phyloP scores from a whole-genome alignment of 2,329 filamentous ascomycete genomes.

The Ascocoryne sarcoides region DNA sequence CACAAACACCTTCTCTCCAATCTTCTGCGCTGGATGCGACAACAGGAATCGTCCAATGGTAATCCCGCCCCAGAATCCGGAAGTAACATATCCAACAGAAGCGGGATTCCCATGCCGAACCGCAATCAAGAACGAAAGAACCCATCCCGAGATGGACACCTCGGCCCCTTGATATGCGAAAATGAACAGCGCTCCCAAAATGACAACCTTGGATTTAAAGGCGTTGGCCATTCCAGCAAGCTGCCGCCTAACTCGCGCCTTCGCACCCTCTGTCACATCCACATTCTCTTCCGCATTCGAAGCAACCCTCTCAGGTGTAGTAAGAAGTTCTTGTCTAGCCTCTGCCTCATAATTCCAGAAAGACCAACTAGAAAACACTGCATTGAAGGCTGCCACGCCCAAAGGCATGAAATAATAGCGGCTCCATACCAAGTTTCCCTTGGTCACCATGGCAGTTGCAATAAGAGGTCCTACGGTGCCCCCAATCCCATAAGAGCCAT shows the following conservation, averaged over 20 bases:
- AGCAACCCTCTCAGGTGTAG: slow-evolving; percentile 34
- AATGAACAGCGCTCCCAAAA: slow-evolving; percentile 72
- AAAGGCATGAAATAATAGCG: slow-evolving; percentile 65
- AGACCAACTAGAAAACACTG: slow-evolving; percentile 53
- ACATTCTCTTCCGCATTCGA: slow-evolving; percentile 19
- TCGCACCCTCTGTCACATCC: slow-evolving; percentile 11
- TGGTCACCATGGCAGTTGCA: slow-evolving; percentile 63
- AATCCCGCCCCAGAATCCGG: slow-evolving; percentile 65
- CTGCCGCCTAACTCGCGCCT: slow-evolving; percentile 28
- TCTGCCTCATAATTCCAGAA: slow-evolving; percentile 66
- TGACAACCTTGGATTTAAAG: slow-evolving; percentile 44
- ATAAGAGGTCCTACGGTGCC: slow-evolving; percentile 59
- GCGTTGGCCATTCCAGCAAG: slow-evolving; percentile 34
- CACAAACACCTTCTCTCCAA: slow-evolving; percentile 66
- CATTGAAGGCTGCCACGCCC: slow-evolving; percentile 45
- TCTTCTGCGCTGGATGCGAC: slow-evolving; percentile 51
- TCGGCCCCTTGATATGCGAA: slow-evolving; percentile 82
- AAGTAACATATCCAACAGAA: slow-evolving; percentile 70
- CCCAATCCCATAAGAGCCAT: slow-evolving; percentile 60
- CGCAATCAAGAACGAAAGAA: slow-evolving; percentile 74
- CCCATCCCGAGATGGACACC: slow-evolving; percentile 78
- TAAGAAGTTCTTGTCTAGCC: slow-evolving; percentile 32
- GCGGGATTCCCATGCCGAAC: slow-evolving; percentile 60
- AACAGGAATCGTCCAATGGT: slow-evolving; percentile 68
- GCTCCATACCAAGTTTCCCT: slow-evolving; percentile 52